Evolutionary conservation across 139 green algal species (phyloP), one percentile per base, ranked within the genome.

Genomic region (Volvox reticuliferus): DNA sequence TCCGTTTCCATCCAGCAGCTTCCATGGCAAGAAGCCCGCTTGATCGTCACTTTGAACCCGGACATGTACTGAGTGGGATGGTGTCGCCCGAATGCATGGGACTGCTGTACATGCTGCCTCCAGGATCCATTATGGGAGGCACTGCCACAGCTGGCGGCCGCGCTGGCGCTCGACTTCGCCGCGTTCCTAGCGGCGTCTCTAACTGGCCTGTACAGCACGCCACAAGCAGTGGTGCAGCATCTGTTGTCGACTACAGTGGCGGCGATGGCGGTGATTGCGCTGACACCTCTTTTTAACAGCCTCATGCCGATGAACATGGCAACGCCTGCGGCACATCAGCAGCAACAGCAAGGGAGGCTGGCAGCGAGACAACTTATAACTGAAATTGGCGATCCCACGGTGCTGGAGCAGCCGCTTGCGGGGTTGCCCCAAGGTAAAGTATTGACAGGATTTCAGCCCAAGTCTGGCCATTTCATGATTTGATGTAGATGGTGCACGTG

Each of bases 111-210:
- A 9, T 55, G 44, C 44, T 55, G 9, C 9, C 44, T 55, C 44
- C 86, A 90, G 86, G 86, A 77, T 55, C 55, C 86, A 6, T 28
- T 90, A 12, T 76, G 73, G 86, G 9, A n/a, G 17, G 50, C 37
- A 3, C 44, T 90, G 32, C 86, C 86, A 19, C 86, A 83, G 50
- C 73, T 83, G 20, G 50, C 50, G 6, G 32, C 26, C 6, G 86
- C 86, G 0, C 30, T 90, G 50, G n/a, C 32, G 35, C 73, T 90
- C 35, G 86, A 90, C 86, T 90, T 83, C 24, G 73, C 22, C 3
- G 86, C n/a, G 71, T 90, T 90, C 73, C 18, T 83, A 44, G 50
- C 73, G 20, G 30, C 32, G 12, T 21, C 65, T 0, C 71, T 83
- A 6, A 69, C 73, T 1, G 86, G 86, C 2, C 86, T 36, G 24